These are phyloP conservation scores for Volvox reticuliferus DNA, from an alignment of 139 green algal species.

Conservation along the genomic window DNA sequence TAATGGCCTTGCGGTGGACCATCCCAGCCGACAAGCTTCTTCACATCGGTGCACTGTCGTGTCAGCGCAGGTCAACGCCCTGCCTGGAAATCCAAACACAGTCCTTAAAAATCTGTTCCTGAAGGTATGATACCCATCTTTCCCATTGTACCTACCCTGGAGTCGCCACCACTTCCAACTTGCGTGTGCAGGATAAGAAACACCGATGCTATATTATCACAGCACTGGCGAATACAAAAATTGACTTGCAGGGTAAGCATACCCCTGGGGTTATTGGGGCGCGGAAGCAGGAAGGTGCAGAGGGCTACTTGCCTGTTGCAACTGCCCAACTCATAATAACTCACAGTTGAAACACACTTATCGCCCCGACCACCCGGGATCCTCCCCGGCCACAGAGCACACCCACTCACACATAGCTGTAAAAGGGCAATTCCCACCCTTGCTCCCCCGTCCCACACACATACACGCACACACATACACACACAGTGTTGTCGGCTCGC, in stretches of 20 bases:
- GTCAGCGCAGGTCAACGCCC: slow-evolving; percentile 16
- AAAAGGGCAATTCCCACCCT: no score
- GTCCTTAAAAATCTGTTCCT: slow-evolving; percentile 60
- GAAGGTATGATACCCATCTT: slow-evolving; percentile 20
- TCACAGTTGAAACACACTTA: no score
- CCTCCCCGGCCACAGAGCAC: no score
- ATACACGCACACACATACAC: no score
- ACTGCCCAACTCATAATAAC: no score
- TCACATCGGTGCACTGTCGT: neutral
- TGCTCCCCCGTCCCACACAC: no score
- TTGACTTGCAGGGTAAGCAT: slow-evolving; percentile 73
- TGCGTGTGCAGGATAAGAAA: slow-evolving; percentile 78
- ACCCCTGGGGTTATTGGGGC: neutral
- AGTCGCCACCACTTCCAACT: neutral
- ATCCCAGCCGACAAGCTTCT: neutral
- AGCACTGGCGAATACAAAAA: slow-evolving; percentile 67
- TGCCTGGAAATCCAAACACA: slow-evolving; percentile 33
- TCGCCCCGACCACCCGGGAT: no score
- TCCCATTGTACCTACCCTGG: neutral
- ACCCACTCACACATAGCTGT: no score
- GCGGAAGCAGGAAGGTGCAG: no score
- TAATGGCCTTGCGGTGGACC: neutral
- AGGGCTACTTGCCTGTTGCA: no score
- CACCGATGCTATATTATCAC: slow-evolving; percentile 76
- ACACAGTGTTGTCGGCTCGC: slow-evolving; percentile 67